A percentile compares a stretch with the other conserved stretches of the same genome.
Conservation (phyloP, 805 yeast genomes). For the Candida pseudofarinosa region DNA sequence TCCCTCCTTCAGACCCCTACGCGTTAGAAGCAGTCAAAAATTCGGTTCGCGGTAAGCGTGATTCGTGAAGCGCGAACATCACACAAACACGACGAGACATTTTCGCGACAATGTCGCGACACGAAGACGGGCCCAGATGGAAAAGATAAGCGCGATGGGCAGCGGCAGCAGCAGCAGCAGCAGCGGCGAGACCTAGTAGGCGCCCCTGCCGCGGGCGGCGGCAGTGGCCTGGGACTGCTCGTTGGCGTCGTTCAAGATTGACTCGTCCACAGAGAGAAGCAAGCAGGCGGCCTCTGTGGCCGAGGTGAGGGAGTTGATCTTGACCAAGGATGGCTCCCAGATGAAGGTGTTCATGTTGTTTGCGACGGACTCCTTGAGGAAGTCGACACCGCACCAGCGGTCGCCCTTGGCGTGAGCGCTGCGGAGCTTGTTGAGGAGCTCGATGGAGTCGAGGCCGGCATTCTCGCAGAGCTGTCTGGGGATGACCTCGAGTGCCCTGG, state of each 20-base stretch:
- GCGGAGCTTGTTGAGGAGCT: slow-evolving; percentile 82
- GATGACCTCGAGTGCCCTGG: slow-evolving; percentile 89
- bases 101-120: not conserved
- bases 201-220: slow-evolving; percentile 69
- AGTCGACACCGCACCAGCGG: slow-evolving; percentile 88
- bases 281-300: slow-evolving; percentile 97
- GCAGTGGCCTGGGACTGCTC: slow-evolving; percentile 40
- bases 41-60: not conserved
- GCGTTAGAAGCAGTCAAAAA: not conserved
- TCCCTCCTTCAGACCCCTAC: not conserved
- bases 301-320: slow-evolving; percentile 86
- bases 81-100: not conserved
- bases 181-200: slow-evolving; percentile 23
- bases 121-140: not conserved
- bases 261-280: slow-evolving; percentile 93
- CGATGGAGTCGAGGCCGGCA: slow-evolving; percentile 99
- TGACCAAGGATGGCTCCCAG: slow-evolving; percentile 97
- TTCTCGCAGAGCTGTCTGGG: slow-evolving; percentile 98
- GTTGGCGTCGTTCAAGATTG: slow-evolving; percentile 68
- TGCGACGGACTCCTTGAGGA: slow-evolving; percentile 75
- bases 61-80: not conserved
- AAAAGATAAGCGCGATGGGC: not conserved
- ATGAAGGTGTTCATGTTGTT: slow-evolving; percentile 83
- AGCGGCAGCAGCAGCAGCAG: not conserved
- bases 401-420: slow-evolving; percentile 94